Evolutionary conservation across 148 eudicot genomes (phyloP).

Genomic region (Amaranthus cruentus): DNA sequence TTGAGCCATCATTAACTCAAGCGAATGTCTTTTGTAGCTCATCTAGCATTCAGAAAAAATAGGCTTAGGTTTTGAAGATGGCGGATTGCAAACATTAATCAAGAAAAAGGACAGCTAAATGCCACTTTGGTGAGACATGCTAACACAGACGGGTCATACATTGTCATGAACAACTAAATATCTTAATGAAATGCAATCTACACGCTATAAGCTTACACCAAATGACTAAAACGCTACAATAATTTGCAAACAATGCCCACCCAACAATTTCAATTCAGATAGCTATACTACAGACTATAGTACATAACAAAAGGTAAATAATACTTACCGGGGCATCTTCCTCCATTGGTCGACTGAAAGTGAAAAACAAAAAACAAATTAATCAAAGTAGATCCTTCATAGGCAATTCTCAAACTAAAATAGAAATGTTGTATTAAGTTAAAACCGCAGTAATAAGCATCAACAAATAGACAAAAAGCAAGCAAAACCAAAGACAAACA

Average conservation of each 20-base stretch:
- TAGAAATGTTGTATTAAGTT: no score
- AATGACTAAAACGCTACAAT: not conserved
- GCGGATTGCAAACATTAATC: not conserved
- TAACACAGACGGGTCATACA: not conserved
- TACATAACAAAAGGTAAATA: not conserved
- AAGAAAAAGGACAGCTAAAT: not conserved
- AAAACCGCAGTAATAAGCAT: no score
- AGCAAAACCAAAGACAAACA: no score
- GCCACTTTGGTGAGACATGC: not conserved
- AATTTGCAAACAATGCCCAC: no score
- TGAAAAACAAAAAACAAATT: constrained; percentile 2
- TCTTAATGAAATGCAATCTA: not conserved
- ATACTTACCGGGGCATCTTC: constrained; percentile 67
- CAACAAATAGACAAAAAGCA: no score
- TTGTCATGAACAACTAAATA: not conserved
- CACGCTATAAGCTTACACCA: not conserved
- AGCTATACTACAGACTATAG: no score
- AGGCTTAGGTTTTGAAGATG: not conserved
- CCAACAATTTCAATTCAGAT: not conserved
- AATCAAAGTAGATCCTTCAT: not conserved
- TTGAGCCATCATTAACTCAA: not conserved
- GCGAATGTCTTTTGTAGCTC: not conserved
- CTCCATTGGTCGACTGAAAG: constrained; percentile 75
- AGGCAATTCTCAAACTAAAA: no score
- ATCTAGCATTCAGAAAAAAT: not conserved